Conservation (phyloP, 1,284 basidiomycete genomes). For the Neotropicomus parvogracilis region DNA sequence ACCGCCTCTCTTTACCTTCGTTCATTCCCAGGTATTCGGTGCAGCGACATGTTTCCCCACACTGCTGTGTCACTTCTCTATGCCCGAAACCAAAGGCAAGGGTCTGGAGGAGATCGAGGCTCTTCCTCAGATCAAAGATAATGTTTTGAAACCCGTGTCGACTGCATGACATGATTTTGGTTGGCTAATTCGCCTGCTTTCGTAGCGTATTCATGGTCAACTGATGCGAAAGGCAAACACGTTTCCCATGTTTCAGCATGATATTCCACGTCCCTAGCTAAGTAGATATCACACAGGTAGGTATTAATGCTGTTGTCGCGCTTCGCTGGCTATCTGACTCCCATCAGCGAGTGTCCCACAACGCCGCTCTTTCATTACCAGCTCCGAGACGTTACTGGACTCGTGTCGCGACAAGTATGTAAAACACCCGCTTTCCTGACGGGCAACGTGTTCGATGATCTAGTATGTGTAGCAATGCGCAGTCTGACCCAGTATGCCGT, state of each 20-base stretch:
- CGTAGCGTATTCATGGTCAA: background rate
- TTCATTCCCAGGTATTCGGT: slow-evolving; percentile 43
- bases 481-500: background rate
- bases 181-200: background rate
- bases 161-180: slow-evolving; percentile 3
- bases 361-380: background rate
- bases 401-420: slow-evolving; percentile 6
- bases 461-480: background rate
- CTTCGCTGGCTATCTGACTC: background rate
- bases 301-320: background rate
- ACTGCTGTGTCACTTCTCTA: slow-evolving; percentile 38
- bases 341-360: background rate
- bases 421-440: slow-evolving; percentile 4
- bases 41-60: slow-evolving; percentile 37
- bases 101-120: slow-evolving; percentile 42
- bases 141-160: background rate
- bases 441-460: slow-evolving; percentile 13
- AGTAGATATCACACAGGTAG: background rate
- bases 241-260: background rate
- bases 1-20: slow-evolving; percentile 47
- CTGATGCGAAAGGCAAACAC: background rate
- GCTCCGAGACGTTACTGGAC: background rate
- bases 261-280: background rate
- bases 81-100: slow-evolving; percentile 46
- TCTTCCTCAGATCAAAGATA: slow-evolving; percentile 32